Base-by-base conservation (phyloP, 2,329 filamentous ascomycete genomes). In the Aspergillus sergii region DNA sequence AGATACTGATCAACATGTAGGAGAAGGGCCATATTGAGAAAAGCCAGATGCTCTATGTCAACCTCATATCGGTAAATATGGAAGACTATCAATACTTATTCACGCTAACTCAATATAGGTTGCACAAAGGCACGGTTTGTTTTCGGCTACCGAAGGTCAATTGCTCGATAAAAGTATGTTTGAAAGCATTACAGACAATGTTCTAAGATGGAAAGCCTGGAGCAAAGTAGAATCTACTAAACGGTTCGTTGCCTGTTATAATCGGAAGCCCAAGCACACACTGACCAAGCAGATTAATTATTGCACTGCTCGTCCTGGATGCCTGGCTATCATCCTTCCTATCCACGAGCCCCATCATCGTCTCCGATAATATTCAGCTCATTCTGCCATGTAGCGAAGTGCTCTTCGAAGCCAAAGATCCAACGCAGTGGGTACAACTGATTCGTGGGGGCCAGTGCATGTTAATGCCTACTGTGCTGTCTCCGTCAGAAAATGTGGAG, bases 131-230 rank as follows among this genome's bases (percentile, higher is more conserved):
- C 80, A 85, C 68, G 83, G 83, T 0, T 72, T 86, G 0, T 85
- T 86, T 61, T 78, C 79, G 16, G 79, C 80, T 4, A 81, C 76
- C 6, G 83, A 85, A 65, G 77, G 79, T 11, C 77, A 79, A 62
- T 71, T 75, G 16, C 71, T 81, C 1, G 77, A 80, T 45, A 76
- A 75, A 62, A 72, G 73, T 21, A 69, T 84, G 4, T 78, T 83
- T 26, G 80, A 82, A 30, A 64, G 69, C 5, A 75, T 83, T 8
- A 71, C 79, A 16, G 79, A 83, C 64, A 75, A 81, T 39, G 80
- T 84, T 56, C 72, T 76, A 28, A 74, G 79, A 66, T 86, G 84
- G 84, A 83, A 81, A 66, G 80, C 81, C 2, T 86, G 84, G 84
- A 79, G 80, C 64, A 81, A 82, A 56, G 77, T 85, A 9, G 84